These are phyloP conservation scores for Fusarium sp. DNA, from an alignment of 2,329 filamentous ascomycete genomes.

Conservation along the genomic window DNA sequence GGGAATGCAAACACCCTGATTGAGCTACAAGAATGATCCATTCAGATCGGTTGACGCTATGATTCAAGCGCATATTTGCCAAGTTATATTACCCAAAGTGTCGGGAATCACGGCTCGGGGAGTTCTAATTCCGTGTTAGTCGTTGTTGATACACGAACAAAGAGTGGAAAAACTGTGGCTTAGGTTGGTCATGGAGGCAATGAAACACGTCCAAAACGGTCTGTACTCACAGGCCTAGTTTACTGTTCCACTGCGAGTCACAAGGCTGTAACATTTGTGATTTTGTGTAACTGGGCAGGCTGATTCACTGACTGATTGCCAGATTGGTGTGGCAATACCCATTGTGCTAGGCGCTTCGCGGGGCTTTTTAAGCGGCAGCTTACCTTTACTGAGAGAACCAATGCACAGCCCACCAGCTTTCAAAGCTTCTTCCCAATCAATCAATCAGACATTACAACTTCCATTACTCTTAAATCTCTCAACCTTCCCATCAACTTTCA, in stretches of 20 bases:
- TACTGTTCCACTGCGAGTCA: neutral
- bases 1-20: neutral
- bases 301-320: constrained; percentile 2
- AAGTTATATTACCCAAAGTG: neutral
- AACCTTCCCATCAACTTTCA: constrained; percentile 8
- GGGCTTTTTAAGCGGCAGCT: constrained; percentile 22
- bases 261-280: constrained; percentile 9
- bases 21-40: neutral
- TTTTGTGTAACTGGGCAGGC: neutral
- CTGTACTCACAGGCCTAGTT: neutral
- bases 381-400: neutral
- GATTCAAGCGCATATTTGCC: neutral
- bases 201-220: constrained; percentile 11
- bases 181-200: constrained; percentile 6
- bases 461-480: constrained; percentile 25
- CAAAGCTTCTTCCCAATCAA: constrained; percentile 7
- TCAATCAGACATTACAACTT: constrained; percentile 2
- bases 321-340: neutral
- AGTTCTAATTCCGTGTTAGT: constrained; percentile 18
- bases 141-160: constrained; percentile 1
- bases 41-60: neutral
- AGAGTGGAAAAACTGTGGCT: constrained; percentile 15
- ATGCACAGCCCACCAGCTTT: constrained; percentile 21
- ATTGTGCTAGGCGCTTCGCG: constrained; percentile 18
- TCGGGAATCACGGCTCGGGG: constrained; percentile 2